Evolutionary conservation across 2,329 filamentous ascomycete genomes (phyloP).

Genomic region (Ramichloridium luteum): DNA sequence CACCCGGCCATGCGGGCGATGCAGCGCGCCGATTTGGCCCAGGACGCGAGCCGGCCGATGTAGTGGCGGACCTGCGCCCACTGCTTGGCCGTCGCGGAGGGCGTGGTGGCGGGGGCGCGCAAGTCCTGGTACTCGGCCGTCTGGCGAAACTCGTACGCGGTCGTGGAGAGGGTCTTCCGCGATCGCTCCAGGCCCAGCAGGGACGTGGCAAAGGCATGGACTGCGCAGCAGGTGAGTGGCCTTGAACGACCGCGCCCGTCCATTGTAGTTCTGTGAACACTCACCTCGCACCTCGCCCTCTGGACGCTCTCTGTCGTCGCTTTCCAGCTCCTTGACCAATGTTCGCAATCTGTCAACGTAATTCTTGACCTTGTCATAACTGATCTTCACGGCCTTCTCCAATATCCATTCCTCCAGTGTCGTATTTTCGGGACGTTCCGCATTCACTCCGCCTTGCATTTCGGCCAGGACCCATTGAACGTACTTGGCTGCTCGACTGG

Average conservation of each 20-base stretch:
- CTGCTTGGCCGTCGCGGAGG: background rate
- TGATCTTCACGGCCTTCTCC: background rate
- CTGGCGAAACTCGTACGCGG: background rate
- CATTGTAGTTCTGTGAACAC: background rate
- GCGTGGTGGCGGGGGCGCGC: background rate
- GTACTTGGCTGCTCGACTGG: background rate
- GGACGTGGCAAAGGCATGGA: background rate
- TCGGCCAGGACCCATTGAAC: background rate
- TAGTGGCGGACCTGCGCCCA: background rate
- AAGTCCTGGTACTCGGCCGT: background rate
- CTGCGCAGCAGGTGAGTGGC: background rate
- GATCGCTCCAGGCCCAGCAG: background rate
- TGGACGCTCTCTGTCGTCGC: background rate
- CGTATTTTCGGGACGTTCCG: background rate
- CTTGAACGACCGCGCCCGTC: background rate
- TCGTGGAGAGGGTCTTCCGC: background rate
- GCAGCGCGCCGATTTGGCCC: background rate
- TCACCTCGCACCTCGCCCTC: background rate
- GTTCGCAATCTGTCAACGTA: background rate
- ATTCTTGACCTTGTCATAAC: conserved; percentile 1
- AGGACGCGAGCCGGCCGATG: background rate
- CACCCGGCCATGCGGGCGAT: background rate
- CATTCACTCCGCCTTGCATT: background rate
- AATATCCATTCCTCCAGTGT: background rate
- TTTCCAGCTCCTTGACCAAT: background rate